These are phyloP conservation scores for Coniosporium apollinis DNA, from an alignment of 495 filamentous ascomycete genomes.

Conservation along the genomic window DNA sequence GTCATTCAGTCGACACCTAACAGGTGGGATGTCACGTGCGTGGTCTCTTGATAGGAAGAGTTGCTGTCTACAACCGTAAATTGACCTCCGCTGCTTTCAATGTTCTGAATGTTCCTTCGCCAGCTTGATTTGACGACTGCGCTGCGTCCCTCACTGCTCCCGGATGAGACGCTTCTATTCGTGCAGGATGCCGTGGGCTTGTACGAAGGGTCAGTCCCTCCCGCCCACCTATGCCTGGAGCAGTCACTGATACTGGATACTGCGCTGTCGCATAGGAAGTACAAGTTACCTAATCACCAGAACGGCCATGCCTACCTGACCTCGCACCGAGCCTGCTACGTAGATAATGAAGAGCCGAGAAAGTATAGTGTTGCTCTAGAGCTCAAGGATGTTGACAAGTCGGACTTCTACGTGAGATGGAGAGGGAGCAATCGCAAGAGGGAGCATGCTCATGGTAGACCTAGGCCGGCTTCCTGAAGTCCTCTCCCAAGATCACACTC, in stretches of 20 bases:
- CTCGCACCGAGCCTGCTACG: constrained; percentile 86
- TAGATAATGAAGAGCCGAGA: constrained; percentile 75
- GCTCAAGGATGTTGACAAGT: constrained; percentile 77
- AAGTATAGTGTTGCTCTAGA: constrained; percentile 74
- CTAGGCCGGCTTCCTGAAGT: constrained; percentile 86
- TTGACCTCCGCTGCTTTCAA: not conserved
- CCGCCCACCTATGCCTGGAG: not conserved
- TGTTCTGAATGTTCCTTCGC: constrained; percentile 93
- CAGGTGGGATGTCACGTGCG: too few species aligned
- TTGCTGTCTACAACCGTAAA: not conserved
- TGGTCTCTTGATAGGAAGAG: too few species aligned
- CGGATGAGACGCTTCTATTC: constrained; percentile 82
- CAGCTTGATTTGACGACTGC: constrained; percentile 88
- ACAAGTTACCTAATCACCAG: constrained; percentile 85
- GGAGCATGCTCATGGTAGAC: constrained; percentile 3
- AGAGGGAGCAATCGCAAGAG: constrained; percentile 2
- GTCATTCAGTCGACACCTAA: too few species aligned
- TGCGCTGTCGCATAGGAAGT: constrained; percentile 54
- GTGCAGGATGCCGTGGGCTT: constrained; percentile 94
- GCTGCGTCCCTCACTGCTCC: constrained; percentile 72
- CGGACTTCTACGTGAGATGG: constrained; percentile 65
- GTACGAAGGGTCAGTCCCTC: constrained; percentile 70
- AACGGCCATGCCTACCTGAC: constrained; percentile 94
- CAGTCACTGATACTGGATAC: constrained; percentile 5
- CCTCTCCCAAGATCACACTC: constrained; percentile 82